Base-by-base conservation (phyloP, 2,329 filamentous ascomycete species). In the Ophiostoma ulmi region DNA sequence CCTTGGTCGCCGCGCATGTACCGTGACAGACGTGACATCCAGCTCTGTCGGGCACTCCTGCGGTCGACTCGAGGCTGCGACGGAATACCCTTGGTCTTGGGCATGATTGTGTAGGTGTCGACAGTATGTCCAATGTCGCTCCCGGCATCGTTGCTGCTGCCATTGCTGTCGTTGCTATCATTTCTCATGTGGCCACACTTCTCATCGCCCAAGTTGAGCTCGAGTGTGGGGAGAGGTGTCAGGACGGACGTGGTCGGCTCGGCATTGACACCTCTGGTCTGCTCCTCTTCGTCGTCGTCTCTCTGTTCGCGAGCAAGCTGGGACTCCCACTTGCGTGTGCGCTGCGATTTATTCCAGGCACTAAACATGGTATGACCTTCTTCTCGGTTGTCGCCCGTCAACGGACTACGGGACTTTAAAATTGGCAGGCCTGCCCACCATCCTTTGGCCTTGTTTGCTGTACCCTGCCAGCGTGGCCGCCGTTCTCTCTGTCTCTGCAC, bases 21-120 rank as follows among this genome's bases (percentile, higher is more conserved):
- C 20, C 73, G 70, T 7, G 72, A 73, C 17, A 75, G 68, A 1
- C 72, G 71, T 7, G 74, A 73, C 72, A 75, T 72, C 74, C 74
- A 75, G 69, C 74, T 75, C 64, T 63, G 44, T 1, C 71, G 71
- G 17, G 66, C 48, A 11, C 63, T 64, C 26, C 41, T 70, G 39
- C 41, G 41, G 26, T 44, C 64, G 5, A n/a, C 61, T 17, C 26
- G 39, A 39, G n/a, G 70, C 31, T 41, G 22, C 2, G 68, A 31
- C 3, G 70, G 68, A 11, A 67, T 71, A 17, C 70, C 70, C 63
- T 64, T 69, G 44, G 36, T 35, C 58, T 64, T 64, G 35, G 61
- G 31, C 31, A 35, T 38, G 17, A 13, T 39, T 39, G 63, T 26
- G 2, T 13, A 39, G 20, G 8, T 14, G 11, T 65, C 63, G 63